Conservation (phyloP, 495 filamentous ascomycete species). For the Cercophora scortea region DNA sequence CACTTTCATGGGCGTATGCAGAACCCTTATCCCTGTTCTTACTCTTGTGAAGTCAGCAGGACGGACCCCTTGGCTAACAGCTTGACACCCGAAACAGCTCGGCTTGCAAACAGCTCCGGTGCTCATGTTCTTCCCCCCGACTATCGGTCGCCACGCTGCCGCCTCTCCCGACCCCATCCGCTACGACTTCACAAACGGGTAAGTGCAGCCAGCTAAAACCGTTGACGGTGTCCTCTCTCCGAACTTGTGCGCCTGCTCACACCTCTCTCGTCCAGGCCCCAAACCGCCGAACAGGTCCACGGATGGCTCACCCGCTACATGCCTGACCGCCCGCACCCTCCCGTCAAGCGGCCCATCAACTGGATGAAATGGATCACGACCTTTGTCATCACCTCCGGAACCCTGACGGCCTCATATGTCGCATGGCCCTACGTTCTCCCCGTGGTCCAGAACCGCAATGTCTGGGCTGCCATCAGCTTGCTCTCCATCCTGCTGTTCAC, state of each 20-base stretch:
- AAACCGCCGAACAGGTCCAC: slow-evolving; percentile 70
- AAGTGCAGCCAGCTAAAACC: slow-evolving; percentile 16
- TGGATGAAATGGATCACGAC: slow-evolving; percentile 66
- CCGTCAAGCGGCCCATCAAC: slow-evolving; percentile 77
- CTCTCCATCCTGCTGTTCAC: slow-evolving; percentile 92
- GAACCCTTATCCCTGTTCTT: not conserved
- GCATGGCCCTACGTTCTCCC: slow-evolving; percentile 82
- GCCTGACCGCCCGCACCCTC: slow-evolving; percentile 63
- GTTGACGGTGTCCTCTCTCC: no score
- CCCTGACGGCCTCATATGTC: slow-evolving; percentile 59
- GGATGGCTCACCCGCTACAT: slow-evolving; percentile 73
- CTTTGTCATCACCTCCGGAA: slow-evolving; percentile 58
- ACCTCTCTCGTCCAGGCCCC: slow-evolving; percentile 41
- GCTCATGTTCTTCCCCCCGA: slow-evolving; percentile 81
- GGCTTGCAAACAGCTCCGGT: slow-evolving; percentile 93
- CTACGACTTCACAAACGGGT: slow-evolving; percentile 83
- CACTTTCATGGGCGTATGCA: slow-evolving; percentile 77
- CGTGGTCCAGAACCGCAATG: slow-evolving; percentile 77
- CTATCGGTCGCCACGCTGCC: slow-evolving; percentile 72
- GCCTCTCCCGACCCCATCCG: slow-evolving; percentile 59
- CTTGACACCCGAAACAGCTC: slow-evolving; percentile 46
- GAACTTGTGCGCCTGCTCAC: not conserved
- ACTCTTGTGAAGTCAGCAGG: no score
- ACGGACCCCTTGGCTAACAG: no score
- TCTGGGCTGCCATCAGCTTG: slow-evolving; percentile 88